Conservation (phyloP, 306 rosid genomes). For the Sphenostylis stenocarpa region DNA sequence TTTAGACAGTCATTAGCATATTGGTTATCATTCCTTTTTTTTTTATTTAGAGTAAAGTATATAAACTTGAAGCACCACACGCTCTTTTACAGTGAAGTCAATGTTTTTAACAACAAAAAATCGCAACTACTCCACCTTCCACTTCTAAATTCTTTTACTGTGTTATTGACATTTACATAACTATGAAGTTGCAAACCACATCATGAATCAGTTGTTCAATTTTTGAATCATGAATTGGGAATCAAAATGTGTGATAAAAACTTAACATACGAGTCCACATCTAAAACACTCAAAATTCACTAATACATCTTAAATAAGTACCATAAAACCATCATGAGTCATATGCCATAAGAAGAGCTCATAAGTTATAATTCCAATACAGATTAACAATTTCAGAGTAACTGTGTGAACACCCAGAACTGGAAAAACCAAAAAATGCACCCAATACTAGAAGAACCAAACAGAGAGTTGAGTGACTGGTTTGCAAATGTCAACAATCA, state of each 20-base stretch:
- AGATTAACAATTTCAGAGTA: not conserved
- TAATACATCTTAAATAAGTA: not conserved
- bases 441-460: not conserved
- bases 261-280: not conserved
- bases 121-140: not conserved
- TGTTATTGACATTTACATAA: not conserved
- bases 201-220: not conserved
- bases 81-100: conserved; percentile 1
- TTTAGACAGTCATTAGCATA: conserved; percentile 20
- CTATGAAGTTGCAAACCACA: not conserved
- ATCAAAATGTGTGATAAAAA: not conserved
- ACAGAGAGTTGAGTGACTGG: not conserved
- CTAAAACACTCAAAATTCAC: conserved; percentile 1
- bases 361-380: not conserved
- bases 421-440: not conserved
- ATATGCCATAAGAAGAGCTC: not conserved
- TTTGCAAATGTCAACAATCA: conserved; percentile 1
- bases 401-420: not conserved
- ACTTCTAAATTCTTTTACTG: not conserved
- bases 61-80: not conserved
- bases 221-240: conserved; percentile 19
- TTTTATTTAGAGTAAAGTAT: not conserved
- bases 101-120: not conserved
- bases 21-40: conserved; percentile 11
- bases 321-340: not conserved